Conservation (phyloP, 306 rosid species). For the Castanea crenata region DNA sequence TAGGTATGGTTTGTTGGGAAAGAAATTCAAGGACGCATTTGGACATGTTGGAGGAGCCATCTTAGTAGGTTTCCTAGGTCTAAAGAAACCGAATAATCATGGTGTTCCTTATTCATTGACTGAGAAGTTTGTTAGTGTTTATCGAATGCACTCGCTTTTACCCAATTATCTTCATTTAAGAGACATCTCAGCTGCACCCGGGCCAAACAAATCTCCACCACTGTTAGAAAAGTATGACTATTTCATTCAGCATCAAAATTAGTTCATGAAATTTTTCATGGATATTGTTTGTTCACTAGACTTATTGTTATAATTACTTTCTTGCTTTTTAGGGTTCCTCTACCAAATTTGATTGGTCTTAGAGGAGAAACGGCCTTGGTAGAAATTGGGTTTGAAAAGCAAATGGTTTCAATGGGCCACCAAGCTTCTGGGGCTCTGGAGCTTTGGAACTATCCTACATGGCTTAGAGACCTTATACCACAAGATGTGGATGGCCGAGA, state of each 20-base stretch:
- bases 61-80: conserved; percentile 51
- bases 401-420: conserved; percentile 70
- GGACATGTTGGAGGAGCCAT: conserved; percentile 52
- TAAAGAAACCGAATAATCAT: conserved; percentile 46
- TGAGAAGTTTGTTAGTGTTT: conserved; percentile 53
- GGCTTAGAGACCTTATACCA: conserved; percentile 36
- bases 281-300: neutral
- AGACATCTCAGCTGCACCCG: conserved; percentile 40
- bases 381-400: conserved; percentile 41
- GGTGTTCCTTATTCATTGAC: conserved; percentile 63
- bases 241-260: neutral
- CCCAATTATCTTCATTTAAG: conserved; percentile 41
- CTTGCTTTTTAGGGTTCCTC: conserved; percentile 31
- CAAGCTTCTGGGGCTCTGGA: conserved; percentile 61
- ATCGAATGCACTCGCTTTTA: conserved; percentile 55
- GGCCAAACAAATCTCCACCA: conserved; percentile 51
- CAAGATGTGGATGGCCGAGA: conserved; percentile 49
- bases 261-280: neutral
- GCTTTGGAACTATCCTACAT: conserved; percentile 59
- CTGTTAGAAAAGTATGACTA: conserved; percentile 35
- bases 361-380: conserved; percentile 37
- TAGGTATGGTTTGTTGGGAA: conserved; percentile 69
- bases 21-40: conserved; percentile 64
- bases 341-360: conserved; percentile 41
- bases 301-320: neutral